Base-by-base conservation (phyloP, 148 eudicot genomes). In the Chenopodium formosanum region DNA sequence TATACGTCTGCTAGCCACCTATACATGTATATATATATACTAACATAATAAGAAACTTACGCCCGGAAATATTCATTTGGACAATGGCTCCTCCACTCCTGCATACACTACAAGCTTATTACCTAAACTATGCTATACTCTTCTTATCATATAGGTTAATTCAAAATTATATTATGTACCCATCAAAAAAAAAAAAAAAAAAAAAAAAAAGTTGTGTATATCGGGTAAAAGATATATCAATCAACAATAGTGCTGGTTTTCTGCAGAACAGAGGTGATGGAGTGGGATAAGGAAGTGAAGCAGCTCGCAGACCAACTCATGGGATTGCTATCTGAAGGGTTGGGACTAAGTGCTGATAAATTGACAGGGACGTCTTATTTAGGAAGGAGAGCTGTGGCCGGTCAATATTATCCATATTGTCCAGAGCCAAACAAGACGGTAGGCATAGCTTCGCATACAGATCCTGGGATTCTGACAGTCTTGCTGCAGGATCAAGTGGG, bases 391-490 rank as follows among this genome's bases (percentile, higher is more conserved):
- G 3, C 10, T 0, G 56, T 90, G 80, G 82, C 63, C 23, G 90
- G 81, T 0, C 76, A 80, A 23, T 88, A 79, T 34, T 90, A 90
- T 65, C 92, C 92, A 4, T 70, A 62, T 68, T 90, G 92, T 68
- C 92, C 90, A 0, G 88, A 90, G 63, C 87, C 90, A 7, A 78
- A 82, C 32, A 79, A 82, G 64, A 90, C 90, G 0, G 16, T 90
- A 1, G 92, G 92, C 60, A 73, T 88, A 2, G 62, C 84, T 9
- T 44, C 82, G 8, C 92, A 90, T 62, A 83, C 92, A 44, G 90
- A 90, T 83, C 86, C 87, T 17, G 87, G 86, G 70, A 58, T 81
- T 4, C 37, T 90, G 10, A 88, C 92, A 0, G 78, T 88, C 14
- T 74, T 90, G 76, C 58, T 88, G 78, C 89, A 88, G 76, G 89